Base-by-base conservation (phyloP, 164 flowering plant genomes). In the Santalum album region DNA sequence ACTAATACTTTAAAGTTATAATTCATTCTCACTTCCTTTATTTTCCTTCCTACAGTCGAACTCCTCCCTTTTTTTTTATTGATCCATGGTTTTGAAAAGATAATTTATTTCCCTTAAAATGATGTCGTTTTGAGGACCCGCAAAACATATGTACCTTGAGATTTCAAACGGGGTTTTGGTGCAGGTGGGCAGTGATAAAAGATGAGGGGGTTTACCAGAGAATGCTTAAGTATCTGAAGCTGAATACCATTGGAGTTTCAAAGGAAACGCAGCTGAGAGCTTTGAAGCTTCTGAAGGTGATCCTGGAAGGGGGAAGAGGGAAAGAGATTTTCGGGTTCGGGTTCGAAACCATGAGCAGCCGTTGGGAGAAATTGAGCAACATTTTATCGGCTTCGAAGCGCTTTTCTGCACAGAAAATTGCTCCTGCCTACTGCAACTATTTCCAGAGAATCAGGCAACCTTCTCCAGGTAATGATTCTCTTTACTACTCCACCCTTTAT, bases 131-230 rank as follows among this genome's bases (percentile, higher is more conserved):
- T n/a, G n/a, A n/a, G n/a, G n/a, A n/a, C n/a, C n/a, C n/a, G n/a
- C n/a, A n/a, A n/a, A n/a, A 32, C 36, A 0, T 12, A 32, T 11
- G 42, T 9, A 38, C 2, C 2, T 14, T 15, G 17, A 14, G 17
- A 4, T 38, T 1, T 38, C 0, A 4, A 38, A 38, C 3, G 16
- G 14, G 42, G 42, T 38, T 3, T 36, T 38, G 42, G 14, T 21
- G 17, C 73, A 87, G 92, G 65, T 87, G 96, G 96, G 90, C 90
- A n/a, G 2, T 87, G 54, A 56, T 82, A 25, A 87, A 75, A 66
- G 91, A 87, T 47, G 63, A 70, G 51, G 63, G 20, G 0, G 76
- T 87, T 10, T 75, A 78, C 20, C 24, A 68, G 12, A 79, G 59
- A 32, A 78, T 87, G 74, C 6, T 1, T 15, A 9, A 0, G 9